Evolutionary conservation across 192 early-diverging fungal genomes (phyloP), one percentile per base, ranked within the genome.

Genomic region (Gryganskiella cystojenkinii): DNA sequence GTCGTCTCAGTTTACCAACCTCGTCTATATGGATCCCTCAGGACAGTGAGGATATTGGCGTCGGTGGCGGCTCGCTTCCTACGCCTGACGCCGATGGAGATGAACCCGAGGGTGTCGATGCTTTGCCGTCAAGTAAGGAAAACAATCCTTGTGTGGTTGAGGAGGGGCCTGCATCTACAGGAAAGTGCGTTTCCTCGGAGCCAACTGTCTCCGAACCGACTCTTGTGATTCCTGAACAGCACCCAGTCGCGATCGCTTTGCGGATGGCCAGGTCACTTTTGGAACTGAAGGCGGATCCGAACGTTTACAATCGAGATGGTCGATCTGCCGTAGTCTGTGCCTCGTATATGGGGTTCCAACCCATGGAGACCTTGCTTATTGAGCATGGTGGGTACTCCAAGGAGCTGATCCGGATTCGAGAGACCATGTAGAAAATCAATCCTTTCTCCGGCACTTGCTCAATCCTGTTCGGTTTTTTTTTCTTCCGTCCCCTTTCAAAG

Each of bases 271-370:
- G 43, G 44, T 43, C 19, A 24, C 42, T 76, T 14, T 53, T 76
- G 3, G 22, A 49, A n/a, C 17, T 68, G 54, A 43, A 68, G 27
- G 73, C 73, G 3, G 51, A 63, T 20, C 72, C 64, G 15, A 75
- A 75, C 49, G 72, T 75, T 58, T 75, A 67, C 34, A 75, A 75
- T 17, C 66, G 62, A 46, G 72, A 63, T 35, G 72, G 72, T 20
- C 64, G 72, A 19, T 75, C 72, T 13, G 64, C 72, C 2, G 65
- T 67, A 0, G 50, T 75, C 4, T 75, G 72, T 63, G 72, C 72
- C 27, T 75, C 72, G 19, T 67, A 37, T 47, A 57, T 62, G 65
- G 72, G 72, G 13, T 75, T 75, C 46, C 64, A 61, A 15, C 72
- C 64, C 0, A 75, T 75, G 72, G 72, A 75, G 59, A 28, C 53